Percentiles rank a stretch among this genome's conserved stretches.
phyloP scores from a whole-genome alignment of 2,329 filamentous ascomycete genomes.

The Fusarium fujikuroi region DNA sequence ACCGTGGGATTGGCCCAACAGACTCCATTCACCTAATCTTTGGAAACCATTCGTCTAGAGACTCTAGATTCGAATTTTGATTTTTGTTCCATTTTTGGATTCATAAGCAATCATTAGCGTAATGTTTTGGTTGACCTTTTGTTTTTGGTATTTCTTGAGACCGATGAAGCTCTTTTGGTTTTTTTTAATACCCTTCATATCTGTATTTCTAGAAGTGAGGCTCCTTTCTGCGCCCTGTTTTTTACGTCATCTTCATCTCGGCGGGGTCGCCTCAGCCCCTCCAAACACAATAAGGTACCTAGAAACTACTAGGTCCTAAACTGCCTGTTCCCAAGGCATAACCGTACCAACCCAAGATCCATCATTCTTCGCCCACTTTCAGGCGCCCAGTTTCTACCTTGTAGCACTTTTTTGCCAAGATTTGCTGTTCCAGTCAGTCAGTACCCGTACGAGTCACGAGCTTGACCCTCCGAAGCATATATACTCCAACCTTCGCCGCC shows the following conservation, averaged over 20 bases:
- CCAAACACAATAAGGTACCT: conserved; percentile 19
- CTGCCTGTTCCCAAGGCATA: conserved; percentile 4
- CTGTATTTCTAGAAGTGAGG: background rate
- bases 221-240: conserved; percentile 14
- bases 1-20: conserved; percentile 69
- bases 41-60: conserved; percentile 56
- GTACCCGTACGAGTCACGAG: conserved; percentile 7
- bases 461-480: conserved; percentile 1
- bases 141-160: background rate
- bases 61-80: conserved; percentile 55
- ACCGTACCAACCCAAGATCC: conserved; percentile 28
- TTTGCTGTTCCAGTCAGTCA: conserved; percentile 1
- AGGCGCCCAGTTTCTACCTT: conserved; percentile 27
- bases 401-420: conserved; percentile 18
- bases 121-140: accelerated
- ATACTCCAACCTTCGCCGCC: background rate
- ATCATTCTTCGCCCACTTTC: conserved; percentile 30
- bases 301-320: background rate
- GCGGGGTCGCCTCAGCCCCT: conserved; percentile 36
- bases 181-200: too few relatives aligned
- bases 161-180: background rate
- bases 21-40: conserved; percentile 65
- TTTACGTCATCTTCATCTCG: conserved; percentile 33
- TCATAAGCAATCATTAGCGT: accelerated
- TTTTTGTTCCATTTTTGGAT: conserved; percentile 35